Base-by-base conservation (phyloP, 129 eudicot genomes). In the Daucus carota region DNA sequence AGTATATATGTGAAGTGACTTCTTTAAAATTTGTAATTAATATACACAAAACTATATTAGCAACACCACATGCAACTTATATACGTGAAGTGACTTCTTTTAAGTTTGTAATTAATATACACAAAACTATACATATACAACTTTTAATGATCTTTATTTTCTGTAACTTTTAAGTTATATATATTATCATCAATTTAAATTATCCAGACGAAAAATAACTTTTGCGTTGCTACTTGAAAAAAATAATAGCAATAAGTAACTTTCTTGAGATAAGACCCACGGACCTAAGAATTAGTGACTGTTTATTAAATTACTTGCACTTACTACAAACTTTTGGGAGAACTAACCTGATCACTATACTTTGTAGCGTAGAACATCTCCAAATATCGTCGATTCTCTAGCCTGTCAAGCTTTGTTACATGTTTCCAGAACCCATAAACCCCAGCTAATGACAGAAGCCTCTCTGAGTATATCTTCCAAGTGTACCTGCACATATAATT, bases 391-490 rank as follows among this genome's bases (percentile, higher is more conserved):
- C 73, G 48, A 26, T 80, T 73, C 73, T 79, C 80, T 34, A 73
- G 70, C 32, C 75, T 73, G 44, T 83, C 86, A 33, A 68, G 79
- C 72, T 83, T 75, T 9, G 86, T 75, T 20, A 63, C 82, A 72
- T 67, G 80, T 57, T 83, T 83, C 83, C 86, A 83, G 75, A 75
- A 79, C 29, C 86, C 83, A 40, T 78, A 79, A 24, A 83, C 78
- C 36, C 86, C 86, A 42, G 86, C 80, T 26, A 83, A 73, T 16
- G 80, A 75, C 33, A 83, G 60, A 22, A 83, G 50, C 80, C 77
- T 83, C 54, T 79, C 65, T 8, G 86, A 83, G 80, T 83, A 83
- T 31, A 79, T 83, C 78, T 83, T 47, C 86, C 86, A 83, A 38
- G 86, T 83, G 47, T 67, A 83, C 80, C 83, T 83, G 52, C 0